A percentile compares a stretch with the other conserved stretches of the same genome.
These are phyloP conservation scores for Combretum micranthum DNA, from an alignment of 345 rosid species.

Conservation along the genomic window DNA sequence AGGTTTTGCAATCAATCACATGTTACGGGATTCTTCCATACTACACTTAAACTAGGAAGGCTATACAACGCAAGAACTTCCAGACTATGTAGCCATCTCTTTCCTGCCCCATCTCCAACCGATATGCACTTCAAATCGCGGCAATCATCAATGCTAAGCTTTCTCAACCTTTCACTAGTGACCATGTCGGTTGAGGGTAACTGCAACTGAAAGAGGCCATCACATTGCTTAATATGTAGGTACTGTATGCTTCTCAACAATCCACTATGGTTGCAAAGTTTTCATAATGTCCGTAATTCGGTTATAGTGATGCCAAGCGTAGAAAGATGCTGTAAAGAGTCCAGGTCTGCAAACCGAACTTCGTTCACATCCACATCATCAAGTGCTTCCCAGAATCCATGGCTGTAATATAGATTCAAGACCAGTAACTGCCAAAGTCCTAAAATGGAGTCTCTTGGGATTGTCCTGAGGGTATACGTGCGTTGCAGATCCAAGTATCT, in stretches of 20 bases:
- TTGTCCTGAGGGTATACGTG: constrained; percentile 22
- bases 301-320: too few species aligned
- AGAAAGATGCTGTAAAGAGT: too few species aligned
- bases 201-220: constrained; percentile 18
- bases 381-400: too few species aligned
- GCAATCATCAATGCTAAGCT: constrained; percentile 42
- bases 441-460: too few species aligned
- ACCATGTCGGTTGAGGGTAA: constrained; percentile 21
- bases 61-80: constrained; percentile 37
- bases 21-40: too few species aligned
- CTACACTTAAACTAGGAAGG: too few species aligned
- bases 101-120: constrained; percentile 22
- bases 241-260: constrained; percentile 31
- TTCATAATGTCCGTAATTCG: constrained; percentile 13
- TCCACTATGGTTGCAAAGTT: constrained; percentile 13
- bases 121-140: constrained; percentile 29
- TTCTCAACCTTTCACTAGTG: constrained; percentile 30
- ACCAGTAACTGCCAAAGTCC: too few species aligned
- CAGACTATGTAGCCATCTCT: constrained; percentile 33
- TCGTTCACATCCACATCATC: too few species aligned
- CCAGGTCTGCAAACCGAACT: too few species aligned
- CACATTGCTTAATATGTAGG: constrained; percentile 33
- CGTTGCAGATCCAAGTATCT: constrained; percentile 32
- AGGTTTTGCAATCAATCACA: too few species aligned
- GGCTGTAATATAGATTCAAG: too few species aligned